Conservation (phyloP, 2,329 filamentous ascomycete species). For the Cladosporium sp. region DNA sequence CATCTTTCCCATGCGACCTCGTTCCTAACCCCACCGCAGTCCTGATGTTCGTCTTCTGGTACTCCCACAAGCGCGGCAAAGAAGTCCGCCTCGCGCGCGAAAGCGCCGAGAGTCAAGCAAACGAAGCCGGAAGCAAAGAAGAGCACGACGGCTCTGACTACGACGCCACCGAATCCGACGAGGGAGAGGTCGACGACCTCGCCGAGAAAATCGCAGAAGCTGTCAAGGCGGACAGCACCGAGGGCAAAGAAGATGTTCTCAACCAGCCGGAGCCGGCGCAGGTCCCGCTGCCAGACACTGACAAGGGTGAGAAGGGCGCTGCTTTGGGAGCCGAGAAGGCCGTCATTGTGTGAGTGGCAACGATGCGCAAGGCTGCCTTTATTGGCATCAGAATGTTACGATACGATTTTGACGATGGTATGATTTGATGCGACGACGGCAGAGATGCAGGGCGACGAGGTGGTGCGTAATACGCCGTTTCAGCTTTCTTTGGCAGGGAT, state of each 20-base stretch:
- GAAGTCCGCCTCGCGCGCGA: constrained; percentile 69
- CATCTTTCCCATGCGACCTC: neutral
- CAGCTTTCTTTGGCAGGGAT: neutral
- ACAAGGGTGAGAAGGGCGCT: constrained; percentile 20
- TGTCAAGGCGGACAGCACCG: constrained; percentile 13
- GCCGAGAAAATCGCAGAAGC: constrained; percentile 18
- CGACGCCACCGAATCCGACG: constrained; percentile 22
- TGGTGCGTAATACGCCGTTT: neutral
- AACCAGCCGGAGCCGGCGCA: constrained; percentile 30
- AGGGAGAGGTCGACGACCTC: constrained; percentile 19
- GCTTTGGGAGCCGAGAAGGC: constrained; percentile 18
- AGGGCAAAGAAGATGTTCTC: constrained; percentile 16
- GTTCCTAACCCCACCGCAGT: constrained; percentile 53
- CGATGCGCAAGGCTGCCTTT: neutral
- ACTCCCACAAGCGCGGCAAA: constrained; percentile 91
- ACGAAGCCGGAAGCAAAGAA: constrained; percentile 20
- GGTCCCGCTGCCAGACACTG: constrained; percentile 26
- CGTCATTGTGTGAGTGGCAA: neutral
- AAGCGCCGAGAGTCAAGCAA: constrained; percentile 12
- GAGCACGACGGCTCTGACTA: constrained; percentile 21
- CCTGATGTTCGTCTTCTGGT: constrained; percentile 93
- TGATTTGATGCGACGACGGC: neutral
- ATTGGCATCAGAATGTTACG: neutral
- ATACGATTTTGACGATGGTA: neutral
- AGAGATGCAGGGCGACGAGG: neutral